A percentile compares a stretch with the other conserved stretches of the same genome.
These are phyloP conservation scores for Phyllosticta capitalensis DNA, from an alignment of 2,329 filamentous ascomycete species.

Conservation along the genomic window DNA sequence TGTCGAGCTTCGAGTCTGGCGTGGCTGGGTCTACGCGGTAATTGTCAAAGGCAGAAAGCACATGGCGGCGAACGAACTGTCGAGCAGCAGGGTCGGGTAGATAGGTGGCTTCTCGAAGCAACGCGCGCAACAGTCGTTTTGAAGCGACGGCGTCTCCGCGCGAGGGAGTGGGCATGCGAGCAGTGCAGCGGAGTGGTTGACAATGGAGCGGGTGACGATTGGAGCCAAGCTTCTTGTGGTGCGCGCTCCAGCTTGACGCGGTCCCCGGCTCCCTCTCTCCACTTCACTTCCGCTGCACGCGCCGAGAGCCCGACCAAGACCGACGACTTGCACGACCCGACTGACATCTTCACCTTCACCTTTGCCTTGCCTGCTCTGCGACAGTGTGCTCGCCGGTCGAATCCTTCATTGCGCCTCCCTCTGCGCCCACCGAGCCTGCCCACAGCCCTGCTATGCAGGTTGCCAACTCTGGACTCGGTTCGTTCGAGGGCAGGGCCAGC, in stretches of 20 bases:
- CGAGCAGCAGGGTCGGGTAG: constrained; percentile 49
- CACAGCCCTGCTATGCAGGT: constrained; percentile 10
- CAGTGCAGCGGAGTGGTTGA: not conserved
- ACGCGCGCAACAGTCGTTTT: constrained; percentile 42
- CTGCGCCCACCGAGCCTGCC: not conserved
- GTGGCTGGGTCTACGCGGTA: constrained; percentile 17
- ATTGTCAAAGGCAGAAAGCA: constrained; percentile 40
- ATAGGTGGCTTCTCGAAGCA: constrained; percentile 51
- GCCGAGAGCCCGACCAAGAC: not conserved
- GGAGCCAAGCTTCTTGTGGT: not conserved
- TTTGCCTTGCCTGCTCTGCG: not conserved
- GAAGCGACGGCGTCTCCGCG: not conserved
- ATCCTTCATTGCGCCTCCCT: not conserved
- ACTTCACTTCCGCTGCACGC: constrained; percentile 17
- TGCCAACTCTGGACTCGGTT: constrained; percentile 6
- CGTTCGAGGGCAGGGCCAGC: constrained; percentile 11
- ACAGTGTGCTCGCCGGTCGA: not conserved
- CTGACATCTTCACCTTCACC: not conserved
- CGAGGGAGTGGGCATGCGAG: not conserved
- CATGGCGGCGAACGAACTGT: constrained; percentile 39
- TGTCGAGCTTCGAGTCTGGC: not conserved
- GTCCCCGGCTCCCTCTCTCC: constrained; percentile 12
- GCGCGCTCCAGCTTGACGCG: not conserved
- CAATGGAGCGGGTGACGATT: not conserved
- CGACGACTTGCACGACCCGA: not conserved